Evolutionary conservation across 2,329 filamentous ascomycete genomes (phyloP).

Genomic region (Diaporthe humulicola): DNA sequence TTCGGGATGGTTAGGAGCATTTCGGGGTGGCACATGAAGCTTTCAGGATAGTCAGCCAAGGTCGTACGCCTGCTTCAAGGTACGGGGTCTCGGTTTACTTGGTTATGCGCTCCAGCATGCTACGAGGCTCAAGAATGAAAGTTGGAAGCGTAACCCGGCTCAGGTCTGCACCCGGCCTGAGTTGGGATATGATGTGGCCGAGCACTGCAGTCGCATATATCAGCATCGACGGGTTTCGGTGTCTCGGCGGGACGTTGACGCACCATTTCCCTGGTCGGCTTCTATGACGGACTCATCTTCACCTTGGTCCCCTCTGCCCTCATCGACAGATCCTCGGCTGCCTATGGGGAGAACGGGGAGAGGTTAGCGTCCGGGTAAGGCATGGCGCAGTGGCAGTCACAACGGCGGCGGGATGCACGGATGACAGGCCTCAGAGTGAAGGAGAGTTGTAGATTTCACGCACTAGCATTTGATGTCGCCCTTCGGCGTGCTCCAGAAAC

Average conservation of each 20-base stretch:
- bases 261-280: conserved; percentile 94
- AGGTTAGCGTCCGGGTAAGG: conserved; percentile 53
- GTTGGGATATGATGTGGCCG: conserved; percentile 95
- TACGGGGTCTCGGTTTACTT: conserved; percentile 73
- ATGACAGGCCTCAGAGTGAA: not conserved
- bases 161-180: conserved; percentile 94
- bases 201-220: conserved; percentile 73
- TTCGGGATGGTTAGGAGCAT: conserved; percentile 89
- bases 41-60: conserved; percentile 53
- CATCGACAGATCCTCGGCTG: conserved; percentile 70
- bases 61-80: not conserved
- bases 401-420: not conserved
- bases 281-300: conserved; percentile 88
- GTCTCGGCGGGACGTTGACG: conserved; percentile 49
- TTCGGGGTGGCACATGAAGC: conserved; percentile 99
- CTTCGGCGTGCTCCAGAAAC: conserved; percentile 49
- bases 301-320: conserved; percentile 58
- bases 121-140: conserved; percentile 97
- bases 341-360: conserved; percentile 56
- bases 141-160: conserved; percentile 95
- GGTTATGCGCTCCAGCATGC: conserved; percentile 98
- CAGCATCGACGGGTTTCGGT: conserved; percentile 6
- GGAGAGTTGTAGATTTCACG: conserved; percentile 40
- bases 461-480: conserved; percentile 52
- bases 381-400: not conserved